Base-by-base conservation (phyloP, 2,329 filamentous ascomycete genomes). In the Colletotrichum sp. region DNA sequence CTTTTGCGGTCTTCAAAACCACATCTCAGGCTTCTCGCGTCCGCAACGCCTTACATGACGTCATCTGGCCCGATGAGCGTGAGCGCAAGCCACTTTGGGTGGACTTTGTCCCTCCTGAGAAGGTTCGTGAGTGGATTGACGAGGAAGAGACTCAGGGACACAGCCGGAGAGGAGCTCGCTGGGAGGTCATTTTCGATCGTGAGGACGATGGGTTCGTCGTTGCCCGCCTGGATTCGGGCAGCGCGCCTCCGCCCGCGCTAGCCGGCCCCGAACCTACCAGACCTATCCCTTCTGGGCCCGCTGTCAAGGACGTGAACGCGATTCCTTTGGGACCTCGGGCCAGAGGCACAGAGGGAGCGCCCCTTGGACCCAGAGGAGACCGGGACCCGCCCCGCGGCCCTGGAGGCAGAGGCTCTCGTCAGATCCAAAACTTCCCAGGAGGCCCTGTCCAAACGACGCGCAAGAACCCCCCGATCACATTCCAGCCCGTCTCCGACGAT, bases 11-110 rank as follows among this genome's bases (percentile, higher is more conserved):
- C 28, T 96, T 98, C 82, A 87, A 88, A 60, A 93, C 89, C 61
- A 87, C 92, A 12, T 87, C 92, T 4, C 93, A 94, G 5, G 97
- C 97, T 6, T 92, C 93, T 0, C 91, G 95, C 27, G 96, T 95
- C 11, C 94, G 96, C 65, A 90, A 91, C 12, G 90, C 91, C 4
- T 87, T 98, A 3, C 96, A 99, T 84, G 91, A 92, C 74, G 90
- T 90, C 27, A 90, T 96, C 44, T 98, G 96, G 95, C 96, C 96
- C 1, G 92, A 96, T 74, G 96, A 98, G 85, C 92, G 93, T 74
- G 94, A 93, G 79, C 91, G 97, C 36, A 98, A 97, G 83, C 90
- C 93, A 1, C 89, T 98, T 1, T 98, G 94, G 91, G 95, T 95
- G 5, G 97, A 99, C 83, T 98, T 97, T 82, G 90, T 98, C 25